These are phyloP conservation scores for Penicillium diatomitis DNA, from an alignment of 495 filamentous ascomycete genomes.

Conservation along the genomic window DNA sequence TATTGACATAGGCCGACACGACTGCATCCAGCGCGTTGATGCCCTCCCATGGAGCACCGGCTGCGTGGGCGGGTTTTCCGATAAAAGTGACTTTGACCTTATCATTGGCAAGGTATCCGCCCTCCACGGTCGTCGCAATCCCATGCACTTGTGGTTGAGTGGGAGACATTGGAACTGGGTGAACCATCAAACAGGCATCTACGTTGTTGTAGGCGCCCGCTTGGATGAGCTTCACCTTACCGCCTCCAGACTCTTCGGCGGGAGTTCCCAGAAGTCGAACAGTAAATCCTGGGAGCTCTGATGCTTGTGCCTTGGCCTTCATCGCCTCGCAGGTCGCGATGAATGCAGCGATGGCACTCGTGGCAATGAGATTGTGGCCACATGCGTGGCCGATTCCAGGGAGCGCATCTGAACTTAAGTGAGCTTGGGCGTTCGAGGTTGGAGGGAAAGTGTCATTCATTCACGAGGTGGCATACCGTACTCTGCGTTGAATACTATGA, in stretches of 20 bases:
- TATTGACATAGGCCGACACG: conserved; percentile 50
- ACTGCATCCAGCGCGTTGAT: conserved; percentile 60
- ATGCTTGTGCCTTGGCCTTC: conserved; percentile 12
- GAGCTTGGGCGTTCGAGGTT: not conserved
- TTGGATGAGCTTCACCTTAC: conserved; percentile 42
- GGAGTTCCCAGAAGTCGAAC: conserved; percentile 39
- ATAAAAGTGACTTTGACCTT: conserved; percentile 38
- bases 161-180: conserved; percentile 35
- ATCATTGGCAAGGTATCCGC: conserved; percentile 45
- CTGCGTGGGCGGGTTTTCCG: conserved; percentile 47
- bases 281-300: conserved; percentile 15
- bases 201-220: conserved; percentile 41
- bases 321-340: conserved; percentile 31
- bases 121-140: conserved; percentile 28
- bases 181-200: conserved; percentile 45
- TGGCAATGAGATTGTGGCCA: conserved; percentile 40
- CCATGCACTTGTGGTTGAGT: conserved; percentile 11
- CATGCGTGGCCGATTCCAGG: conserved; percentile 40
- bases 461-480: conserved; percentile 24
- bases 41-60: conserved; percentile 54
- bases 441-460: too few relatives aligned
- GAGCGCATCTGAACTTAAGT: conserved; percentile 20
- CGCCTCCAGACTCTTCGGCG: conserved; percentile 33
- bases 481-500: conserved; percentile 50
- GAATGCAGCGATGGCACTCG: conserved; percentile 36